Evolutionary conservation across 1,284 basidiomycete species (phyloP), one percentile per base, ranked within the genome.

Genomic region (Phaffia rhodozyma): DNA sequence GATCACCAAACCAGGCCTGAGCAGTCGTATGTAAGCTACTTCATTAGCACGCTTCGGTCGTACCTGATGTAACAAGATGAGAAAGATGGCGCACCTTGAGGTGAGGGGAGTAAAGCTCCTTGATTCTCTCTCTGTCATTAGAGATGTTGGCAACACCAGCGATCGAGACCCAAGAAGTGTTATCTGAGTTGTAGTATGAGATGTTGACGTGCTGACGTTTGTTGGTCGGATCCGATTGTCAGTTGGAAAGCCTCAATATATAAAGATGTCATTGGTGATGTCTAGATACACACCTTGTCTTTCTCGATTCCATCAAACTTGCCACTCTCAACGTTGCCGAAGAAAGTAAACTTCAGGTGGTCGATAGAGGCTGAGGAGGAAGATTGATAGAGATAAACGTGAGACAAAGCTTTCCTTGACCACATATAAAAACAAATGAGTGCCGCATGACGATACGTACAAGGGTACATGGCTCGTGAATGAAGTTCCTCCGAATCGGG

Each of bases 81-180:
- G 43, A 29, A 29, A 32, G 25, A 27, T 16, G 29, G 18, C 49
- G 55, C 34, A 57, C 55, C 38, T 47, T 49, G 25, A 58, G 52
- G 83, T 76, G 69, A 5, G 78, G 66, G 55, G 78, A 83, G 84
- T 84, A 89, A 63, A 86, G 78, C 69, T 84, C 81, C 69, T 82
- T 82, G 68, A 89, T 83, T 61, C 82, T 71, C 18, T 81, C 79
- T 51, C 78, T 79, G 73, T 89, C 84, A 66, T 82, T 79, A 47
- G 78, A 79, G n/a, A 89, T 76, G 63, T 75, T 81, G 1, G 87
- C 89, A 57, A 74, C 82, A 56, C 89, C 89, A 21, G 84, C 80
- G 69, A 84, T 85, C 73, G 86, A 89, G 0, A 84, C 87, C 89
- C 90, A 92, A 70, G 83, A 82, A 6, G 86, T 89, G 4, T 82